Percentiles rank a stretch among this genome's conserved stretches.
Evolutionary conservation across 768 basidiomycete genomes (phyloP).

Genomic region (Leccinellum rugosiceps): DNA sequence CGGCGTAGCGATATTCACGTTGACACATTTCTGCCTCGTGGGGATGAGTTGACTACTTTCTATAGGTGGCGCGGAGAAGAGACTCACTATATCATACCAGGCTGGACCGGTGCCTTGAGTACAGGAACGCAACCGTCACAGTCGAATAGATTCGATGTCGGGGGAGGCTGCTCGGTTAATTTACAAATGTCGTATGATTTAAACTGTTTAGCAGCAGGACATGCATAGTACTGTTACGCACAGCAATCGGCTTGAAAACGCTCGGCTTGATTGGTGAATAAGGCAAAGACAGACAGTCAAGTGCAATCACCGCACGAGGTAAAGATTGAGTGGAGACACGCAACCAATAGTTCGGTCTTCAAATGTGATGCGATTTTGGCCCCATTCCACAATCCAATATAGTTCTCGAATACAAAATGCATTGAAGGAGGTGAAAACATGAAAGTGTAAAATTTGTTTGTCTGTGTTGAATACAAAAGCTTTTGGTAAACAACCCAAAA

Average conservation of each 20-base stretch:
- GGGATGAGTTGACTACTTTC: slow-evolving; percentile 5
- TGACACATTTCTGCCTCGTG: slow-evolving; percentile 16
- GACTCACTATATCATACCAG: slow-evolving; percentile 9
- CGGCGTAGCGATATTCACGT: slow-evolving; percentile 15
- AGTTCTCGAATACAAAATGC: too few species aligned
- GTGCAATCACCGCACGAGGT: too few species aligned
- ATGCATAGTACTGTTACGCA: background rate
- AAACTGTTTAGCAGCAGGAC: background rate
- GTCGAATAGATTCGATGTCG: slow-evolving; percentile 1
- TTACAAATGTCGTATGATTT: background rate
- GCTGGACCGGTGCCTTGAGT: slow-evolving; percentile 16
- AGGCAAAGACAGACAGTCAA: background rate
- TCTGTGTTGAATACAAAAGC: slow-evolving; percentile 13
- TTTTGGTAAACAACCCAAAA: slow-evolving; percentile 14
- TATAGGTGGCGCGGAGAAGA: background rate
- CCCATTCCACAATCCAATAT: too few species aligned
- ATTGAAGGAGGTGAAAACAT: too few species aligned
- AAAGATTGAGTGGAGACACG: too few species aligned
- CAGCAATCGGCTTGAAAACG: too few species aligned
- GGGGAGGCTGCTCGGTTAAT: background rate
- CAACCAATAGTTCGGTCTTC: too few species aligned
- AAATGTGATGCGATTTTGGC: too few species aligned
- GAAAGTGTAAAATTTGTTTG: too few species aligned
- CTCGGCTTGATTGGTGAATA: background rate
- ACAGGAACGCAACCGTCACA: slow-evolving; percentile 16